Evolutionary conservation across 2,329 filamentous ascomycete species (phyloP), one percentile per base, ranked within the genome.

Genomic region (Claviceps arundinis): DNA sequence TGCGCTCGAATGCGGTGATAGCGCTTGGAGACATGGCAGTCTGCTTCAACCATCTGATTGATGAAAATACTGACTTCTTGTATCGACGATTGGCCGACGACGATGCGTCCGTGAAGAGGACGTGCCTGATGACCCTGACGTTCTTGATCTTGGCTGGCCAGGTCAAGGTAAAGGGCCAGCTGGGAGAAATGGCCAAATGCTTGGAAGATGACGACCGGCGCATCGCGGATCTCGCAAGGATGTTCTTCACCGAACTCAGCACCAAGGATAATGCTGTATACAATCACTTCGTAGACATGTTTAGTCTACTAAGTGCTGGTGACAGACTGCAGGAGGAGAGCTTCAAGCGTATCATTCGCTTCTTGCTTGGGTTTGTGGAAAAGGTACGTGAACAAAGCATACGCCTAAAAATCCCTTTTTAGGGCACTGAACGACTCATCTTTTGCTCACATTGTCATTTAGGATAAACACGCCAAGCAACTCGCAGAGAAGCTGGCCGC

Each of bases 251-350:
- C 0, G 93, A 98, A 69, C 78, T 98, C 52, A 89, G 90, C 56
- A 95, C 89, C 59, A 98, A 98, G 73, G 93, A 98, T 66, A 98
- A 98, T 64, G 93, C 93, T 2, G 89, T 98, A 2, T 98, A 98
- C 69, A 98, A 98, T 66, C 91, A 98, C 71, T 98, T 98, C 69
- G 89, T 98, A 30, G 93, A 98, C 65, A 97, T 98, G 88, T 98
- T 98, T 69, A 91, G 87, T 63, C 72, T 97, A 57, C 74, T 98
- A 47, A 93, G 87, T 53, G 86, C 89, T 0, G 91, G 94, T 60
- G 79, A 80, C 50, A 80, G 75, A 34, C 74, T 98, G 58, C 83
- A 89, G 9, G 91, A 96, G 65, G 89, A 95, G 60, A 81, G 85
- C 24, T 84, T 98, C 69, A 83, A 80, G 65, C 78, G 87, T 55